Conservation (phyloP, 2,329 filamentous ascomycete genomes). For the Botryotinia narcissicola region DNA sequence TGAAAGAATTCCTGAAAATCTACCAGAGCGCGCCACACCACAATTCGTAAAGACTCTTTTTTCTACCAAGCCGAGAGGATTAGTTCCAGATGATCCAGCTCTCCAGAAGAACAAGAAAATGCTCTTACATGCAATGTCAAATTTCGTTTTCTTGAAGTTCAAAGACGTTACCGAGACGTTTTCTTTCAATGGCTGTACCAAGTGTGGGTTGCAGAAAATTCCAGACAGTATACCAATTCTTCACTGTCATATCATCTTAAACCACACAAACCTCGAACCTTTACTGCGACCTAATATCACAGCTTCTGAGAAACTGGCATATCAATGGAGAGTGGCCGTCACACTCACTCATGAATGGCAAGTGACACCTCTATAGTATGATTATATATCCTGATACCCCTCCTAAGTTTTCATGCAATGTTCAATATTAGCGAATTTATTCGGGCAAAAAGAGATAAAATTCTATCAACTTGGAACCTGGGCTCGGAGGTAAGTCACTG, state of each 20-base stretch:
- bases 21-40: neutral
- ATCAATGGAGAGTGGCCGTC: conserved; percentile 10
- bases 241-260: neutral
- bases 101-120: neutral
- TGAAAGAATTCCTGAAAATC: neutral
- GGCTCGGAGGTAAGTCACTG: neutral
- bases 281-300: neutral
- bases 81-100: neutral
- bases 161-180: neutral
- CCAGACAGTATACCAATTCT: neutral
- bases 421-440: neutral
- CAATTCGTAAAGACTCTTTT: neutral
- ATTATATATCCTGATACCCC: neutral
- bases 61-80: neutral
- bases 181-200: neutral
- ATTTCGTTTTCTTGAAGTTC: neutral
- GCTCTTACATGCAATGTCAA: neutral
- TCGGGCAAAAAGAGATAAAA: neutral
- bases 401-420: conserved; percentile 4
- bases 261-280: neutral
- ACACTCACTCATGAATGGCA: conserved; percentile 11
- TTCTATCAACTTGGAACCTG: neutral
- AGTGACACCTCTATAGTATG: neutral
- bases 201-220: neutral
- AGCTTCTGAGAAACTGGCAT: neutral